These are phyloP conservation scores for Myxozyma mucilagina DNA, from an alignment of 805 yeast species.

Conservation along the genomic window DNA sequence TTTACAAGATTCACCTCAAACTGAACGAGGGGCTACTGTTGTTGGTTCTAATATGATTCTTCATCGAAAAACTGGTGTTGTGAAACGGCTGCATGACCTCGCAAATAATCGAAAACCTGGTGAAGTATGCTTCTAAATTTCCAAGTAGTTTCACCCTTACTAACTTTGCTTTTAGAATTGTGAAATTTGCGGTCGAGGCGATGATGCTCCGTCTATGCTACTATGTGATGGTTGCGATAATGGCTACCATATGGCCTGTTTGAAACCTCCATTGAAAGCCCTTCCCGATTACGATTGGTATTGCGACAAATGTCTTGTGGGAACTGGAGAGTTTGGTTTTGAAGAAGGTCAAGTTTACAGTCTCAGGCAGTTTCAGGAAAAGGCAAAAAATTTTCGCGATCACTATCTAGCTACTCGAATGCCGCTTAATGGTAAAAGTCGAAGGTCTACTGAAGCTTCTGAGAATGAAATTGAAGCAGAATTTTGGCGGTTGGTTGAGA, in stretches of 20 bases:
- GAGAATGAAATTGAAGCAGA: slow-evolving; percentile 38
- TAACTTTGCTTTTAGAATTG: slow-evolving; percentile 28
- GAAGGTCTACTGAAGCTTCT: slow-evolving; percentile 1
- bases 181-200: slow-evolving; percentile 36
- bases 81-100: slow-evolving; percentile 13
- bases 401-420: slow-evolving; percentile 36
- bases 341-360: slow-evolving; percentile 65
- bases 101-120: slow-evolving; percentile 16
- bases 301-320: slow-evolving; percentile 81
- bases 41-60: slow-evolving; percentile 23
- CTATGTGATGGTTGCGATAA: slow-evolving; percentile 73
- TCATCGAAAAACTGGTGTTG: slow-evolving; percentile 19
- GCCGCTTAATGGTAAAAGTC: slow-evolving; percentile 1
- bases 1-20: neutral
- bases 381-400: slow-evolving; percentile 54
- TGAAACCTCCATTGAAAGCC: slow-evolving; percentile 54
- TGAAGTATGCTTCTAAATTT: slow-evolving; percentile 8
- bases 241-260: slow-evolving; percentile 66
- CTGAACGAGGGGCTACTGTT: slow-evolving; percentile 12
- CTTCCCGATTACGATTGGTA: slow-evolving; percentile 70
- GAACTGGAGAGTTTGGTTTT: slow-evolving; percentile 86
- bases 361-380: slow-evolving; percentile 58
- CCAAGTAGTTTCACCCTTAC: neutral
- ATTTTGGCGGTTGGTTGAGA: slow-evolving; percentile 43
- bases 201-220: slow-evolving; percentile 24